phyloP scores from a whole-genome alignment of 2,329 filamentous ascomycete species.

The Beauveria varroae region DNA sequence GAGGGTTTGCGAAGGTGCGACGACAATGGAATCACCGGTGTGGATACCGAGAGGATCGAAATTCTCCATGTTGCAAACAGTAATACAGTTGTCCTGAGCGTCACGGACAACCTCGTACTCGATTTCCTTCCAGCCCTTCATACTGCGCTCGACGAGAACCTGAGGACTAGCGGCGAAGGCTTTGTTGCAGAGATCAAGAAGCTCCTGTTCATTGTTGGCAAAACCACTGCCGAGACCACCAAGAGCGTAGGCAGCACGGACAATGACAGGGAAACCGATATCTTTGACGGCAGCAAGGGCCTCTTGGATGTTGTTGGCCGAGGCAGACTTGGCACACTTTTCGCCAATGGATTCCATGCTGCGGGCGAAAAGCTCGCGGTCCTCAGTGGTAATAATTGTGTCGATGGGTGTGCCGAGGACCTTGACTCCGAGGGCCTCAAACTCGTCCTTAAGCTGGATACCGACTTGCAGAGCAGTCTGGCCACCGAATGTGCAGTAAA shows the following conservation, averaged over 20 bases:
- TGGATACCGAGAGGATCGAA: slow-evolving; percentile 98
- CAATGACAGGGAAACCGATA: slow-evolving; percentile 95
- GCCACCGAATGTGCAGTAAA: slow-evolving; percentile 96
- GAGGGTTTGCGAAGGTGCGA: slow-evolving; percentile 92
- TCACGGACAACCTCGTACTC: slow-evolving; percentile 98
- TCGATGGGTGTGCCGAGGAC: slow-evolving; percentile 95
- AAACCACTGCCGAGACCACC: slow-evolving; percentile 95
- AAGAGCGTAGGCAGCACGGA: slow-evolving; percentile 90
- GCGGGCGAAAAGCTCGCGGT: slow-evolving; percentile 92
- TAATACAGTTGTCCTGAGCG: slow-evolving; percentile 95
- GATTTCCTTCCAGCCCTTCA: slow-evolving; percentile 99
- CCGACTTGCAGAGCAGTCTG: slow-evolving; percentile 96
- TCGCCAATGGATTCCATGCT: slow-evolving; percentile 98
- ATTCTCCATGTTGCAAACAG: slow-evolving; percentile 99
- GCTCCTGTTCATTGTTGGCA: slow-evolving; percentile 75
- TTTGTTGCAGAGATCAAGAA: slow-evolving; percentile 85
- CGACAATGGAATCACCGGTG: slow-evolving; percentile 96
- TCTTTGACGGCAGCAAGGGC: slow-evolving; percentile 79
- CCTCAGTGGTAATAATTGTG: slow-evolving; percentile 97
- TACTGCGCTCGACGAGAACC: slow-evolving; percentile 92
- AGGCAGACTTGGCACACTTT: slow-evolving; percentile 96
- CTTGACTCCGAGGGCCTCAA: slow-evolving; percentile 83
- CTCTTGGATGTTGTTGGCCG: slow-evolving; percentile 81
- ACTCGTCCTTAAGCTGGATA: slow-evolving; percentile 96
- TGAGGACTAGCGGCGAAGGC: slow-evolving; percentile 93